phyloP scores from a whole-genome alignment of 2,329 filamentous ascomycete genomes.

The Pseudohalonectria lignicola region DNA sequence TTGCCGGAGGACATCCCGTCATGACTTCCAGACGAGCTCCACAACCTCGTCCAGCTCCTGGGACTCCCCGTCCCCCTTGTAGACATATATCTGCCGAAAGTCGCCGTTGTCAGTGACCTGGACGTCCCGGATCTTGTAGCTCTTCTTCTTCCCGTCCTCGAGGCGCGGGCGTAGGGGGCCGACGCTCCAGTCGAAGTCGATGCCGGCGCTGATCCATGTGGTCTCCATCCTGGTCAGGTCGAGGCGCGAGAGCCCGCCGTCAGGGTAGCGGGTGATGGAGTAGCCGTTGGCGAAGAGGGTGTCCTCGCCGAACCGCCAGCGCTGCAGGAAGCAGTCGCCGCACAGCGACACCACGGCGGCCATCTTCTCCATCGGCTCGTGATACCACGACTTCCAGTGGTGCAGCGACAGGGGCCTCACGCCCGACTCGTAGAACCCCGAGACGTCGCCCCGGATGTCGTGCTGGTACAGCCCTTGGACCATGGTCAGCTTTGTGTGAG shows the following conservation, averaged over 20 bases:
- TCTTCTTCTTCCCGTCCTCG: conserved; percentile 33
- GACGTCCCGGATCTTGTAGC: conserved; percentile 34
- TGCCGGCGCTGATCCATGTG: conserved; percentile 37
- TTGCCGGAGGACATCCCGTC: no score
- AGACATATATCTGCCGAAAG: conserved; percentile 45
- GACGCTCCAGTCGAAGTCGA: conserved; percentile 39
- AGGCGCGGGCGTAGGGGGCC: conserved; percentile 34
- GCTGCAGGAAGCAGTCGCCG: conserved; percentile 46
- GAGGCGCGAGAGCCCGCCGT: conserved; percentile 14
- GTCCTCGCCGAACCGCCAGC: conserved; percentile 36
- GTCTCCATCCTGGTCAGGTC: conserved; percentile 37
- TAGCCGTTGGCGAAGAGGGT: conserved; percentile 48
- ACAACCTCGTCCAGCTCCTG: conserved; percentile 35
- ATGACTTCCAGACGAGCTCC: conserved; percentile 32
- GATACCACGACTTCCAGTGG: conserved; percentile 54
- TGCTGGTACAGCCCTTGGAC: conserved; percentile 46
- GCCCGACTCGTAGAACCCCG: conserved; percentile 50
- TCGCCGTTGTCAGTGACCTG: conserved; percentile 23
- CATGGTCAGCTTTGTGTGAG: conserved; percentile 39
- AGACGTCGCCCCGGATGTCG: conserved; percentile 41
- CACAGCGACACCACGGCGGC: conserved; percentile 38
- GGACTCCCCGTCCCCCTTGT: conserved; percentile 24
- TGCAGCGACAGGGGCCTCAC: conserved; percentile 44
- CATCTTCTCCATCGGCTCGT: conserved; percentile 36
- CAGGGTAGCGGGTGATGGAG: conserved; percentile 38